Evolutionary conservation across 805 yeast species (phyloP).

Genomic region (Grigorovia jiainica): DNA sequence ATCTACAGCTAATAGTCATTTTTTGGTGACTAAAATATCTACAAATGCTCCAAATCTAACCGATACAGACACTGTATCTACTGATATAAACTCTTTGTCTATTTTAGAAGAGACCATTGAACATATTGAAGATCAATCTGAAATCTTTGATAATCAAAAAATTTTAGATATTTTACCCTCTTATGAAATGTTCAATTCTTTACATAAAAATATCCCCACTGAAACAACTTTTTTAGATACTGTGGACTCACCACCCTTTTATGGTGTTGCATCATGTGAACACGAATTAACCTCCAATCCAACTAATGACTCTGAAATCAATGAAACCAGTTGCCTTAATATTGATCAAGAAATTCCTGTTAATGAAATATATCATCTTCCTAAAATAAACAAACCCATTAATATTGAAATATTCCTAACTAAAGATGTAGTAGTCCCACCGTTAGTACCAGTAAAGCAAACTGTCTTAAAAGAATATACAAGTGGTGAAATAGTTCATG

Average conservation of each 20-base stretch:
- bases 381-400: constrained; percentile 10
- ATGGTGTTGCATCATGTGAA: too few species aligned
- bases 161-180: constrained; percentile 18
- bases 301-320: neutral
- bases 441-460: constrained; percentile 19
- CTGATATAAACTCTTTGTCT: too few species aligned
- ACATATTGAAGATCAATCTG: too few species aligned
- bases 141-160: too few species aligned
- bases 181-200: constrained; percentile 18
- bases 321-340: too few species aligned
- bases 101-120: too few species aligned
- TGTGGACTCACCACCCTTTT: constrained; percentile 13
- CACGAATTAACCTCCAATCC: too few species aligned
- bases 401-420: constrained; percentile 18
- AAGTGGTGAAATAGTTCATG: constrained; percentile 47
- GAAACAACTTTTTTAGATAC: constrained; percentile 12
- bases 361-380: constrained; percentile 14
- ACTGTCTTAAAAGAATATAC: constrained; percentile 37
- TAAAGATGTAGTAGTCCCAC: constrained; percentile 13
- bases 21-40: too few species aligned
- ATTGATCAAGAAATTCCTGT: constrained; percentile 7
- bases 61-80: too few species aligned
- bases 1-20: too few species aligned
- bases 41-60: too few species aligned
- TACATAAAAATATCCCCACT: constrained; percentile 18